A percentile compares a stretch with the other conserved stretches of the same genome.
These are phyloP conservation scores for Moelleriella libera DNA, from an alignment of 2,329 filamentous ascomycete genomes.

Conservation along the genomic window DNA sequence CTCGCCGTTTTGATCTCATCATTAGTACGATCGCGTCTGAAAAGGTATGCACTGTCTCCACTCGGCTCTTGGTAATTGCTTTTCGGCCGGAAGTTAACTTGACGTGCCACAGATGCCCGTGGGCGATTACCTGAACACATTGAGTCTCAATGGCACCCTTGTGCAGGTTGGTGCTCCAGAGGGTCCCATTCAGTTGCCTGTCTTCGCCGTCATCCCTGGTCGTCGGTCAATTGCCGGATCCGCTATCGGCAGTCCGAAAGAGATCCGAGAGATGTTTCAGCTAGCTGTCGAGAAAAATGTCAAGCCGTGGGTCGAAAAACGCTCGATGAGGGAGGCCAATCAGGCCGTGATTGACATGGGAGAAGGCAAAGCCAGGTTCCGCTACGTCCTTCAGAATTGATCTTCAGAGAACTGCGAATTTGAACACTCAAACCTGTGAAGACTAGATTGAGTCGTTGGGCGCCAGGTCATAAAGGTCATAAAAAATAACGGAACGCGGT, in stretches of 20 bases:
- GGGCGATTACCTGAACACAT: constrained; percentile 41
- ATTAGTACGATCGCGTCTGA: constrained; percentile 38
- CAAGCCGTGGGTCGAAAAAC: constrained; percentile 40
- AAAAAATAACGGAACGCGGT: not conserved
- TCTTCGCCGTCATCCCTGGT: constrained; percentile 39
- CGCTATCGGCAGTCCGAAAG: constrained; percentile 32
- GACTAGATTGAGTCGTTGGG: not conserved
- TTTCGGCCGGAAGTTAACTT: not conserved
- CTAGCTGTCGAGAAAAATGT: constrained; percentile 40
- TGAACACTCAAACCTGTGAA: not conserved
- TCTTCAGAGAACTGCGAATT: not conserved
- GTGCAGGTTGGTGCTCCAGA: constrained; percentile 42
- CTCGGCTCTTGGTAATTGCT: not conserved
- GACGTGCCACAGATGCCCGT: constrained; percentile 36
- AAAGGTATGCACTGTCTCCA: constrained; percentile 7
- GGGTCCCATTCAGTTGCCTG: constrained; percentile 5
- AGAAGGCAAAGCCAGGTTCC: constrained; percentile 33
- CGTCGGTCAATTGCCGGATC: constrained; percentile 32
- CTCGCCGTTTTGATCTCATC: constrained; percentile 40
- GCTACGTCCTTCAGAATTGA: constrained; percentile 30
- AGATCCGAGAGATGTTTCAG: constrained; percentile 45
- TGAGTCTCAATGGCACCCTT: constrained; percentile 44
- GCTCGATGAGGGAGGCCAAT: constrained; percentile 42
- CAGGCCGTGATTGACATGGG: constrained; percentile 41
- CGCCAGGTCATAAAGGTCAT: not conserved